phyloP scores from a whole-genome alignment of 495 filamentous ascomycete genomes.

The Podospora tetraspora region DNA sequence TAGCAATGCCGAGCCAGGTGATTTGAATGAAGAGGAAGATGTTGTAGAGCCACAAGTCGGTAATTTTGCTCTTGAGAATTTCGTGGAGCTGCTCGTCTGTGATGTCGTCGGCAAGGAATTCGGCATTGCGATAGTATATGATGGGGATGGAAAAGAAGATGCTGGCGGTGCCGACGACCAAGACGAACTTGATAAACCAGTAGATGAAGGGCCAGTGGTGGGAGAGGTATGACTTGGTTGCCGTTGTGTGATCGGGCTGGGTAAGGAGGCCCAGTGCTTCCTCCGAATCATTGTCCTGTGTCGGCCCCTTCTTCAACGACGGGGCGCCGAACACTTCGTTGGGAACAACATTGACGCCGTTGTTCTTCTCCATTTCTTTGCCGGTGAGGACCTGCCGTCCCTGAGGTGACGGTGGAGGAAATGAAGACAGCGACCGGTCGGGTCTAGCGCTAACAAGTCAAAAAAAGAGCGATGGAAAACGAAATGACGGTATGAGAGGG shows the following conservation, averaged over 20 bases:
- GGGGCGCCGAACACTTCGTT: background rate
- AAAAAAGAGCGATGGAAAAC: background rate
- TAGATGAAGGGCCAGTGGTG: background rate
- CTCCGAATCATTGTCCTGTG: background rate
- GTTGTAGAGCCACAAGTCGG: conserved; percentile 17
- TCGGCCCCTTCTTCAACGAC: background rate
- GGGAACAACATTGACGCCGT: background rate
- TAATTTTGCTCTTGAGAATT: conserved; percentile 1
- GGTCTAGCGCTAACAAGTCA: no score
- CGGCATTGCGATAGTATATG: conserved; percentile 11
- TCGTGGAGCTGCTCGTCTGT: conserved; percentile 7
- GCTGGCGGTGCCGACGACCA: conserved; percentile 13
- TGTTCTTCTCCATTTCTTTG: background rate
- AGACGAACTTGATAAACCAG: conserved; percentile 12
- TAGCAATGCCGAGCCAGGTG: conserved; percentile 20
- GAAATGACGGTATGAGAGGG: background rate
- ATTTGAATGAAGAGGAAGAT: conserved; percentile 21
- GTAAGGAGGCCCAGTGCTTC: background rate
- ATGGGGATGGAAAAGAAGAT: conserved; percentile 16
- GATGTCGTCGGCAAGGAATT: conserved; percentile 6
- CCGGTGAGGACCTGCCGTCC: background rate
- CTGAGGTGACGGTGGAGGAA: background rate
- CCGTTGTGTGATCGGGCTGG: background rate
- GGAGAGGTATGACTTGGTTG: background rate
- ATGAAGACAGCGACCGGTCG: background rate